Percentiles rank a stretch among this genome's conserved stretches.
Conservation (phyloP, 108 stramenopile species). For the Cyclotella sp. region DNA sequence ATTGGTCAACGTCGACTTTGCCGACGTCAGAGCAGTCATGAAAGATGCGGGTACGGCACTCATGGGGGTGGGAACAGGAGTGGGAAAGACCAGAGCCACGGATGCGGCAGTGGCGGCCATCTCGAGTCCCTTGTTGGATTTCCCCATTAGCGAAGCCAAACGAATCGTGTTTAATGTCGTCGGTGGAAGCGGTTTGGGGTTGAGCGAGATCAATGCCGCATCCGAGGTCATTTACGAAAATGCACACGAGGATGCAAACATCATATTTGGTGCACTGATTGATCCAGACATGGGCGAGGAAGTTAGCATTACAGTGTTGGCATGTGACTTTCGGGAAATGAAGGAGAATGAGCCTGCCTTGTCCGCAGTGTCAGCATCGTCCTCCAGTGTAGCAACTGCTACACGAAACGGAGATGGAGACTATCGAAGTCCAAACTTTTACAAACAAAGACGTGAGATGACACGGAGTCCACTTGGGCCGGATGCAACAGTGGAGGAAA, state of each 20-base stretch:
- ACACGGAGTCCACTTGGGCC: constrained; percentile 71
- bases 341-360: constrained; percentile 23
- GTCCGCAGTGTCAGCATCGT: constrained; percentile 4
- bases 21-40: constrained; percentile 92
- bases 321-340: constrained; percentile 61
- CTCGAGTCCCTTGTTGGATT: constrained; percentile 84
- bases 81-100: constrained; percentile 79
- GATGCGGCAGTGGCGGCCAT: constrained; percentile 90
- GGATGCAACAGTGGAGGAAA: constrained; percentile 65
- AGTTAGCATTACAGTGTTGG: constrained; percentile 70
- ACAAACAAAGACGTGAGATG: constrained; percentile 62
- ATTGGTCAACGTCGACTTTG: constrained; percentile 94
- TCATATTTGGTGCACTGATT: constrained; percentile 89
- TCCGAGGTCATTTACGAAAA: constrained; percentile 86
- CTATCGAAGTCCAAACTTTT: constrained; percentile 62
- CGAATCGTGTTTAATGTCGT: constrained; percentile 91
- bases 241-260: constrained; percentile 90
- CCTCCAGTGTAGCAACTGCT: background rate
- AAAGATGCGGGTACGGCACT: constrained; percentile 89
- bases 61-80: constrained; percentile 89
- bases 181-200: constrained; percentile 78
- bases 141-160: constrained; percentile 81
- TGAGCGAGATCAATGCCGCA: constrained; percentile 86
- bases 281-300: constrained; percentile 70
- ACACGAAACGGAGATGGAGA: constrained; percentile 40